phyloP scores from a whole-genome alignment of 2,329 filamentous ascomycete genomes.

The Talaromyces pinophilus region DNA sequence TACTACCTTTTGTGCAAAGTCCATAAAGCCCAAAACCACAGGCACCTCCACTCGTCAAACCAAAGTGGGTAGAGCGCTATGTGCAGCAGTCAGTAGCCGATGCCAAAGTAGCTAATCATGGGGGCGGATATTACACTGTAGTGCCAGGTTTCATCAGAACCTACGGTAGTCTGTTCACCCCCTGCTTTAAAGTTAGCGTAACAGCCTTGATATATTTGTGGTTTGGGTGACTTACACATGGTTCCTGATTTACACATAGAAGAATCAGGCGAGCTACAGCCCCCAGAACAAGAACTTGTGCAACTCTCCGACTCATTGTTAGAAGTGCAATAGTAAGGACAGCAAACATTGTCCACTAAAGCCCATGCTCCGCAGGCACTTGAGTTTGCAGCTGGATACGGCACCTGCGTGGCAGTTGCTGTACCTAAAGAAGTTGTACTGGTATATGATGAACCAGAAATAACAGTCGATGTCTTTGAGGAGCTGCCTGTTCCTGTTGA shows the following conservation, averaged over 20 bases:
- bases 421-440: not conserved
- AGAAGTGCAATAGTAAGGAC: constrained; percentile 19
- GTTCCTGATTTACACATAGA: constrained; percentile 21
- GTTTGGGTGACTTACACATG: constrained; percentile 11
- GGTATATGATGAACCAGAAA: constrained; percentile 11
- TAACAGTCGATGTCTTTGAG: not conserved
- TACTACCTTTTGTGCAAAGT: constrained; percentile 16
- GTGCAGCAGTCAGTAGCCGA: not conserved
- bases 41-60: constrained; percentile 13
- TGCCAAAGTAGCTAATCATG: not conserved
- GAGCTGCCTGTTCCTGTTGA: not conserved
- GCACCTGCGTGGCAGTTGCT: constrained; percentile 11
- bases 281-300: constrained; percentile 13
- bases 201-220: not conserved
- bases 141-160: constrained; percentile 13
- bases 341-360: constrained; percentile 19
- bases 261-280: constrained; percentile 14
- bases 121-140: constrained; percentile 9
- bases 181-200: not conserved
- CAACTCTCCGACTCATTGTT: constrained; percentile 20
- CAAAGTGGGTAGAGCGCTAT: constrained; percentile 18
- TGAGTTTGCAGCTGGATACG: constrained; percentile 13
- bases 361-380: constrained; percentile 19
- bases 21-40: constrained; percentile 19
- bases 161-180: constrained; percentile 13